Conservation (phyloP, 371 early-diverging fungal genomes). For the Saksenaea vasiformis region DNA sequence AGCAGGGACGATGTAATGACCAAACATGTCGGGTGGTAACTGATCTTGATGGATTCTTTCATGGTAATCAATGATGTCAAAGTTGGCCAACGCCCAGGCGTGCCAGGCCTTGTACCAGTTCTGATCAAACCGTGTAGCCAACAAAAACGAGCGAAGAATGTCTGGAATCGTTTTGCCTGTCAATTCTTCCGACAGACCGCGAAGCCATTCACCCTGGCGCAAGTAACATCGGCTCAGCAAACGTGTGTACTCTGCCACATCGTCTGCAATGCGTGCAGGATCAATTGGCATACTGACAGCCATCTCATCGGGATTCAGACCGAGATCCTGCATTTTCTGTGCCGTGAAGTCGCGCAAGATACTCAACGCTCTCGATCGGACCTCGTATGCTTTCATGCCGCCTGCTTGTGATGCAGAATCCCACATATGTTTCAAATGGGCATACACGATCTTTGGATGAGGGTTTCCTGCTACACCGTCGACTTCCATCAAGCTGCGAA, state of each 20-base stretch:
- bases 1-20: slow-evolving; percentile 72
- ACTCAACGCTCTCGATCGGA: slow-evolving; percentile 56
- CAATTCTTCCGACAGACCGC: slow-evolving; percentile 76
- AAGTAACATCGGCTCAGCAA: slow-evolving; percentile 90
- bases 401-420: slow-evolving; percentile 60
- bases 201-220: slow-evolving; percentile 94
- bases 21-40: slow-evolving; percentile 57
- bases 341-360: slow-evolving; percentile 68
- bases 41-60: slow-evolving; percentile 64
- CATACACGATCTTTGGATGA: slow-evolving; percentile 88
- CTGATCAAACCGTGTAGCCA: slow-evolving; percentile 91
- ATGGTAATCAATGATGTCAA: slow-evolving; percentile 82
- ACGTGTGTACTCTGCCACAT: slow-evolving; percentile 55
- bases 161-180: slow-evolving; percentile 77
- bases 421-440: slow-evolving; percentile 95
- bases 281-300: slow-evolving; percentile 57
- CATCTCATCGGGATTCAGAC: slow-evolving; percentile 60
- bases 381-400: slow-evolving; percentile 53
- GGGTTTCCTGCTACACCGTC: slow-evolving; percentile 32
- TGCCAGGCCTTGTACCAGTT: slow-evolving; percentile 99
- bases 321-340: slow-evolving; percentile 59
- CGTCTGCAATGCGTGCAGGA: slow-evolving; percentile 51
- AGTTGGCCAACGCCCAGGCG: slow-evolving; percentile 95
- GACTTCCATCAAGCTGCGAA: slow-evolving; percentile 67
- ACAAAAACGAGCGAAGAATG: slow-evolving; percentile 78